Conservation (phyloP, 192 early-diverging fungal genomes). For the Dispira simplex region DNA sequence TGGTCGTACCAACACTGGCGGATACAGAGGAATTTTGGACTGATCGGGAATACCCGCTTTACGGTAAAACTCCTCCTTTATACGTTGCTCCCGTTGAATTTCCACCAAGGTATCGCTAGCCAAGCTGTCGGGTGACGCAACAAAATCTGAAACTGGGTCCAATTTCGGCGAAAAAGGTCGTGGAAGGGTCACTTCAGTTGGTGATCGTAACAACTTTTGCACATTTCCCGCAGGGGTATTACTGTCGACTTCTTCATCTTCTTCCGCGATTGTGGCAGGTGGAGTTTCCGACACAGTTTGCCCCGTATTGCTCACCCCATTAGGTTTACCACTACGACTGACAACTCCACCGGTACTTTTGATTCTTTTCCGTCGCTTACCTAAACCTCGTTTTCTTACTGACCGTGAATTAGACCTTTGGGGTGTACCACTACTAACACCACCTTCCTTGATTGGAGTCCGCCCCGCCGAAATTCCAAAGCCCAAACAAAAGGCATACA, state of each 20-base stretch:
- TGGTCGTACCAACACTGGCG: conserved; percentile 7
- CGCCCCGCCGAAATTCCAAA: background rate
- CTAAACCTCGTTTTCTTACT: background rate
- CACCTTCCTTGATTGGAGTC: background rate
- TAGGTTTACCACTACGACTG: background rate
- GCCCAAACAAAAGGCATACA: conserved; percentile 2
- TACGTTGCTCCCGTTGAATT: background rate
- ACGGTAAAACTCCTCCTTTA: conserved; percentile 2
- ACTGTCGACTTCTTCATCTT: background rate
- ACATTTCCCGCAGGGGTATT: background rate
- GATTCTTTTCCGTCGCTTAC: background rate
- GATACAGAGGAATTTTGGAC: conserved; percentile 7
- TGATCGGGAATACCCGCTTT: conserved; percentile 3
- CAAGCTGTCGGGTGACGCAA: too few relatives aligned
- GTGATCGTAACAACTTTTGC: background rate
- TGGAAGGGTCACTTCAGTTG: background rate
- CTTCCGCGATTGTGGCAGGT: background rate
- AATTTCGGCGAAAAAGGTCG: background rate
- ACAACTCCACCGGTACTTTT: background rate
- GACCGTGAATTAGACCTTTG: conserved; percentile 4
- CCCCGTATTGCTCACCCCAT: too few relatives aligned
- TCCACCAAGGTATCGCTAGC: background rate
- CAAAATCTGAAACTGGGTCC: background rate
- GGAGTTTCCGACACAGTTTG: background rate
- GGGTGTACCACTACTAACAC: background rate